phyloP scores from a whole-genome alignment of 371 early-diverging fungal species.

The Fennellomyces sp. region DNA sequence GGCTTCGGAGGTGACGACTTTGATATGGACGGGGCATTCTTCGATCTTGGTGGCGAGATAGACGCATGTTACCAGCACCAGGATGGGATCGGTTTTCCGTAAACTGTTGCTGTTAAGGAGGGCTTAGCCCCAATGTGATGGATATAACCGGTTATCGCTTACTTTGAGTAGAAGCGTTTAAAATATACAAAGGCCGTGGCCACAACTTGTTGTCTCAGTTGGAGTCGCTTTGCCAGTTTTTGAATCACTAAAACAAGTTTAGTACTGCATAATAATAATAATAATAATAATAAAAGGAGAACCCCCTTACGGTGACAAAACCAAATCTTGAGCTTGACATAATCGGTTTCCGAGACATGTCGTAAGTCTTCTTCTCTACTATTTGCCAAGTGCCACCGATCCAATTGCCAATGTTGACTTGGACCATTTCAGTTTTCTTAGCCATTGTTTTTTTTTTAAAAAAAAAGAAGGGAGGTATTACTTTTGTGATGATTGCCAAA shows the following conservation, averaged over 20 bases:
- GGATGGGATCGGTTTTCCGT: constrained; percentile 72
- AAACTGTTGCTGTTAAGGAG: constrained; percentile 62
- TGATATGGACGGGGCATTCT: constrained; percentile 87
- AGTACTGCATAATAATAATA: background rate
- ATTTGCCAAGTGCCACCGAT: constrained; percentile 54
- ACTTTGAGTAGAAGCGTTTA: constrained; percentile 88
- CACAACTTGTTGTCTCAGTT: constrained; percentile 80
- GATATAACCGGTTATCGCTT: too few species aligned
- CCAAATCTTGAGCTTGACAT: constrained; percentile 69
- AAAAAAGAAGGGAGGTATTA: constrained; percentile 27
- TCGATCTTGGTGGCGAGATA: constrained; percentile 91
- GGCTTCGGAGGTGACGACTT: constrained; percentile 74
- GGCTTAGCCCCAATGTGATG: too few species aligned
- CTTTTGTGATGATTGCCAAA: constrained; percentile 77
- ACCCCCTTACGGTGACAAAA: constrained; percentile 61
- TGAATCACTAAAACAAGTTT: constrained; percentile 63
- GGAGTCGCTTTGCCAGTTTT: constrained; percentile 74
- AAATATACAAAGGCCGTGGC: constrained; percentile 89
- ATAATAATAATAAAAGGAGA: background rate
- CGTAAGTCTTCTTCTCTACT: constrained; percentile 63
- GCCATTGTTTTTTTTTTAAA: background rate
- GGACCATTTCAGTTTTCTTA: background rate
- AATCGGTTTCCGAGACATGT: constrained; percentile 57
- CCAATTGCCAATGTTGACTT: constrained; percentile 71
- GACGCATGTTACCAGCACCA: constrained; percentile 80